Evolutionary conservation across 257 asterid species (phyloP).

Genomic region (Osmanthus fragrans): DNA sequence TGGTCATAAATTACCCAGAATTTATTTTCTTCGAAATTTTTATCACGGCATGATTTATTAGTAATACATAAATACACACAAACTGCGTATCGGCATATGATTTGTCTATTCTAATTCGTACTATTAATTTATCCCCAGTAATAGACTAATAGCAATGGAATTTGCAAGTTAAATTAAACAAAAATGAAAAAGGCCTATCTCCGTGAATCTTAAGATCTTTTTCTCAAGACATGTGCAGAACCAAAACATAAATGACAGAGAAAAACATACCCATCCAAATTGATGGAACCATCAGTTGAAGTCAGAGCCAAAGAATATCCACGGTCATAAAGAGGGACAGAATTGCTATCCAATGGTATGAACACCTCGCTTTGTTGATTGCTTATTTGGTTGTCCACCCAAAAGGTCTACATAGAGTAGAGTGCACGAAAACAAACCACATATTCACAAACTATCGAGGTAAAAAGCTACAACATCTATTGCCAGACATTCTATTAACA

Average conservation of each 20-base stretch:
- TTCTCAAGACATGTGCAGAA: neutral
- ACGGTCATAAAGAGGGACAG: slow-evolving; percentile 91
- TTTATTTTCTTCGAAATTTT: no score
- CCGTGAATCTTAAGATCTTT: neutral
- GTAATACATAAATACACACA: no score
- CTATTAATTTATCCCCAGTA: neutral
- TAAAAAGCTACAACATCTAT: slow-evolving; percentile 13
- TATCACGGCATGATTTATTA: no score
- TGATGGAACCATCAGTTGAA: slow-evolving; percentile 59
- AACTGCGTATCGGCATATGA: no score
- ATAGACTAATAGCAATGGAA: neutral
- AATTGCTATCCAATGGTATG: slow-evolving; percentile 63
- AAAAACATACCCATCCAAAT: slow-evolving; percentile 59
- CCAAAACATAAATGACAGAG: slow-evolving; percentile 13
- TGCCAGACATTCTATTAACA: slow-evolving; percentile 3
- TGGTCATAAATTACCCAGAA: no score
- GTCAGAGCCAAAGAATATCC: slow-evolving; percentile 82
- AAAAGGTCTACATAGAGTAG: slow-evolving; percentile 63
- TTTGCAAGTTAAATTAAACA: no score
- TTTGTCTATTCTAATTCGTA: no score
- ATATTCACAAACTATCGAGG: slow-evolving; percentile 10
- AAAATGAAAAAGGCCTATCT: neutral
- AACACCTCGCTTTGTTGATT: slow-evolving; percentile 45
- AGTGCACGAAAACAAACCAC: neutral
- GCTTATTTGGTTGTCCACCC: slow-evolving; percentile 70